Conservation (phyloP, 768 basidiomycete species). For the Russula abietina region DNA sequence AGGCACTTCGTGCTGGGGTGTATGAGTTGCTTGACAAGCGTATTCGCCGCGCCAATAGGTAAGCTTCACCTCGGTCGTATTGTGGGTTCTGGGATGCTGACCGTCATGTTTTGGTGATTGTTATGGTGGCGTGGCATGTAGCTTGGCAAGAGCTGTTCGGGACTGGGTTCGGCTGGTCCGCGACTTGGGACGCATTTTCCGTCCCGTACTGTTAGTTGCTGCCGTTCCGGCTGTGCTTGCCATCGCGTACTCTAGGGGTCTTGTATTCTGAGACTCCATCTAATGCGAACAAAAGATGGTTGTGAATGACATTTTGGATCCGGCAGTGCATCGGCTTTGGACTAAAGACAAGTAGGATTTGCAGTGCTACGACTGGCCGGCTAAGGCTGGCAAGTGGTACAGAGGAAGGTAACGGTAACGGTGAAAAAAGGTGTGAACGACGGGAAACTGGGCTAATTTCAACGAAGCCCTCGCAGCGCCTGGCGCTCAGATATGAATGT, state of each 20-base stretch:
- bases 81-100: background rate
- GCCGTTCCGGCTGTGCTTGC: slow-evolving; percentile 5
- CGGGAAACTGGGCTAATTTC: no score
- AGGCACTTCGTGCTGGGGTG: slow-evolving; percentile 26
- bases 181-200: slow-evolving; percentile 12
- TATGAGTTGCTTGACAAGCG: slow-evolving; percentile 27
- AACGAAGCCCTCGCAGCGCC: no score
- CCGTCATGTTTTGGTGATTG: background rate
- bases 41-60: slow-evolving; percentile 7
- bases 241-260: background rate
- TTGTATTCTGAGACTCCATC: background rate
- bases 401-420: no score
- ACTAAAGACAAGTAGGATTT: no score
- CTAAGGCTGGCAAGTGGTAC: no score
- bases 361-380: no score
- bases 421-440: no score
- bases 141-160: background rate
- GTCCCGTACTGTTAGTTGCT: background rate
- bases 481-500: no score
- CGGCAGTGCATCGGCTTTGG: no score
- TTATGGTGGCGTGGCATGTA: background rate
- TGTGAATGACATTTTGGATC: no score
- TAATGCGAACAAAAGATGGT: background rate
- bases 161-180: background rate
- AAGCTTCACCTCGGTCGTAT: background rate